Percentiles rank a stretch among this genome's conserved stretches.
phyloP scores from a whole-genome alignment of 2,329 filamentous ascomycete species.

The Arthrobotrys entomopaga region DNA sequence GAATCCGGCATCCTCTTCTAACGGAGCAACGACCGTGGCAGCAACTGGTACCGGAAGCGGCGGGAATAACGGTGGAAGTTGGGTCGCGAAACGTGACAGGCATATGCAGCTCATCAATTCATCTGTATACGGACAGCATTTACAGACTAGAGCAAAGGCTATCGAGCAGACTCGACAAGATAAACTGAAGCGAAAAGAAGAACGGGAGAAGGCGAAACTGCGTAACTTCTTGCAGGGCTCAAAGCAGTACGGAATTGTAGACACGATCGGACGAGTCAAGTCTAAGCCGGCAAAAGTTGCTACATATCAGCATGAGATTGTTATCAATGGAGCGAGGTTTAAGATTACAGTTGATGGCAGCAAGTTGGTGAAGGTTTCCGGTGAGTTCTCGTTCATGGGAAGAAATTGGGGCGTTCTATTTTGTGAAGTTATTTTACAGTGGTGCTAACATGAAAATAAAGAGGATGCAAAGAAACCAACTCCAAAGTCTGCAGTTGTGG shows the following conservation, averaged over 20 bases:
- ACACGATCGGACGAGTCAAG: slow-evolving; percentile 45
- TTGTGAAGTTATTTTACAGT: slow-evolving; percentile 26
- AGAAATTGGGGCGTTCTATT: slow-evolving; percentile 1
- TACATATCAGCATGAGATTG: slow-evolving; percentile 70
- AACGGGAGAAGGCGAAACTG: slow-evolving; percentile 71
- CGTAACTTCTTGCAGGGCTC: slow-evolving; percentile 64
- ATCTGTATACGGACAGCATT: slow-evolving; percentile 78
- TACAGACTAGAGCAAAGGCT: slow-evolving; percentile 73
- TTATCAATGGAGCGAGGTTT: slow-evolving; percentile 78
- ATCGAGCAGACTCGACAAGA: slow-evolving; percentile 75
- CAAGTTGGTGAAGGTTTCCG: slow-evolving; percentile 79
- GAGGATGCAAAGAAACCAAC: slow-evolving; percentile 71
- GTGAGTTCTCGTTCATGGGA: slow-evolving; percentile 66
- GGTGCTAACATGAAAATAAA: slow-evolving; percentile 37
- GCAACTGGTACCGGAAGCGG: slow-evolving; percentile 56
- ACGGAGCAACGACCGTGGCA: slow-evolving; percentile 58
- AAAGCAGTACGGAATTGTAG: slow-evolving; percentile 59
- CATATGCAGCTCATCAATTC: slow-evolving; percentile 86
- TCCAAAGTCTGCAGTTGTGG: slow-evolving; percentile 77
- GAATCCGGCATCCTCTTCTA: slow-evolving; percentile 58
- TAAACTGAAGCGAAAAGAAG: slow-evolving; percentile 68
- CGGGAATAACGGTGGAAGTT: slow-evolving; percentile 63
- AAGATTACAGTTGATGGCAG: slow-evolving; percentile 79
- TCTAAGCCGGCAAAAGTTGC: slow-evolving; percentile 59
- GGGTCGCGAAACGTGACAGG: slow-evolving; percentile 78